These are phyloP conservation scores for Coemansia aciculifera DNA, from an alignment of 192 early-diverging fungal genomes.

Conservation along the genomic window DNA sequence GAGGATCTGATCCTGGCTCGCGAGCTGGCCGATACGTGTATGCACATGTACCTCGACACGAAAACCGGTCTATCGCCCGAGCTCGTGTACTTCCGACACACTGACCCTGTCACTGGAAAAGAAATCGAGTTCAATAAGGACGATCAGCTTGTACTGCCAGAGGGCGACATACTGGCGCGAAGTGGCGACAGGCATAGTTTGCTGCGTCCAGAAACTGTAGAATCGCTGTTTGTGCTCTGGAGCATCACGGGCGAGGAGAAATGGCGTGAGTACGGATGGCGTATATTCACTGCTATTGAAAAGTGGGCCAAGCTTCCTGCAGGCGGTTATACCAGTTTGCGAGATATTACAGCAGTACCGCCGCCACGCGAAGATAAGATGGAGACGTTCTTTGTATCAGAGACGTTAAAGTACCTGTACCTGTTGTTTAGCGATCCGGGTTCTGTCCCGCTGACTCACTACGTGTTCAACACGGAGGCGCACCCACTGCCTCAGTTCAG, in stretches of 20 bases:
- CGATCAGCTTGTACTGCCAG: conserved; percentile 22
- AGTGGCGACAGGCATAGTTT: conserved; percentile 50
- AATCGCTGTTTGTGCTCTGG: conserved; percentile 83
- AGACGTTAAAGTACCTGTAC: conserved; percentile 94
- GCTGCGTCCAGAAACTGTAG: conserved; percentile 87
- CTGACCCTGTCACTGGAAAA: background rate
- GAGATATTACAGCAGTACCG: conserved; percentile 28
- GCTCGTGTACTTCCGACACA: conserved; percentile 23
- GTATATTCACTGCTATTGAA: conserved; percentile 82
- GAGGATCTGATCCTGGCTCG: conserved; percentile 78
- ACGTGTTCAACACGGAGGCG: conserved; percentile 94
- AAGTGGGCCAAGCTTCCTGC: conserved; percentile 62
- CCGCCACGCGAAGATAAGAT: conserved; percentile 32
- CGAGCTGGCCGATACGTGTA: conserved; percentile 78
- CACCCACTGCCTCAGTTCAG: conserved; percentile 67
- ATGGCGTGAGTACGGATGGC: conserved; percentile 77
- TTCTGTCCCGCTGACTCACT: conserved; percentile 69
- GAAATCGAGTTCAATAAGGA: background rate
- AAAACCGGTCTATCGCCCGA: conserved; percentile 73
- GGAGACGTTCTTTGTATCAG: conserved; percentile 84
- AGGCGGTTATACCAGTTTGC: conserved; percentile 60
- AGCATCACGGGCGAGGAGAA: conserved; percentile 76
- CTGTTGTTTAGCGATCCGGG: conserved; percentile 71
- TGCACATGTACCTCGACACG: conserved; percentile 80
- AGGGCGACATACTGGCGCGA: conserved; percentile 35